Evolutionary conservation across 2,329 filamentous ascomycete species (phyloP), one percentile per base, ranked within the genome.

Genomic region (Cercospora nicotianae): DNA sequence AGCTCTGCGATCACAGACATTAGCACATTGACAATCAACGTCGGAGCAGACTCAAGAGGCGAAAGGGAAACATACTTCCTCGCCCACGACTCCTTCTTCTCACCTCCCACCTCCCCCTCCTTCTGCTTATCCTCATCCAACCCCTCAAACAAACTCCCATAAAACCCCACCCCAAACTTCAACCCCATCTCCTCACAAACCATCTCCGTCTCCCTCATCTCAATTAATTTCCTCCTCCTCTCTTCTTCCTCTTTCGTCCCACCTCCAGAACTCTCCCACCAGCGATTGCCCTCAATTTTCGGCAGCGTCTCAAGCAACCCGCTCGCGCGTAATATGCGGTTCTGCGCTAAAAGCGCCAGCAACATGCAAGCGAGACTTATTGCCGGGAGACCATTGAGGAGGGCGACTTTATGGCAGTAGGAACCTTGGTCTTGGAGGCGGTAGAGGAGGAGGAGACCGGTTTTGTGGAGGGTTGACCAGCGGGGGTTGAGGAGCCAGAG

Each of bases 121-220:
- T 66, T 48, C 5, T 55, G 30, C 9, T 9, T 7, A 5, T 57
- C 61, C 26, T 13, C 30, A 5, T 42, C 51, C 12, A 33, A 23
- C 8, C 68, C 71, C n/a, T 67, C 60, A 5, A 78, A 60, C 64
- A 78, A 61, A 8, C 68, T 70, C 13, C 74, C 61, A 61, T 78
- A 75, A 59, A 77, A 76, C 8, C 69, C 68, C 13, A 76, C 74
- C 0, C 77, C 77, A 31, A 75, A 66, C 18, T 67, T 64, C 12
- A 79, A 69, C 16, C 78, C 62, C 65, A 77, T 72, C 68, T 79
- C 77, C 64, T 79, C 75, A 18, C 72, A 72, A 5, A 75, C 75
- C 26, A 79, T 63, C 64, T 79, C 77, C 28, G 78, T 72, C 60
- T 79, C 77, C 18, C 69, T 72, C n/a, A 76, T 64, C 23, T 67